Conservation (phyloP, 805 yeast genomes). For the Yamadazyma insecticola region DNA sequence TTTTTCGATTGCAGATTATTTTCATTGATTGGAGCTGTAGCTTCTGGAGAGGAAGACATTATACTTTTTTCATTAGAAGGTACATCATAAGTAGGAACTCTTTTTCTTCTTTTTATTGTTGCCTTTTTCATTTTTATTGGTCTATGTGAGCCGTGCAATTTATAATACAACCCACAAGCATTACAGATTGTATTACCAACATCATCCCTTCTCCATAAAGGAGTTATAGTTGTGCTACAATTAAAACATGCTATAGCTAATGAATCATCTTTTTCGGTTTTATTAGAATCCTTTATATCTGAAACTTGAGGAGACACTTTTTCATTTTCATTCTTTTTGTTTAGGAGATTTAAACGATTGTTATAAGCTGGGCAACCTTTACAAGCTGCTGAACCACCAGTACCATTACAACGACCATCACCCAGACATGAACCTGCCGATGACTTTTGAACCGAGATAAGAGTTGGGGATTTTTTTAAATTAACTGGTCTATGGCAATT, state of each 20-base stretch:
- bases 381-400: conserved; percentile 79
- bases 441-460: conserved; percentile 37
- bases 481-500: conserved; percentile 63
- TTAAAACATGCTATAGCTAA: conserved; percentile 75
- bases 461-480: conserved; percentile 53
- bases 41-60: conserved; percentile 1
- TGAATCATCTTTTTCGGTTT: conserved; percentile 25
- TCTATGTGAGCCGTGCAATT: conserved; percentile 70
- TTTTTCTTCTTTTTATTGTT: conserved; percentile 70
- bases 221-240: conserved; percentile 82
- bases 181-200: conserved; percentile 81
- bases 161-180: conserved; percentile 79
- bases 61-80: too few relatives aligned
- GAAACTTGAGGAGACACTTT: too few relatives aligned
- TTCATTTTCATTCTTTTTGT: conserved; percentile 7
- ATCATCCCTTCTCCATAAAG: conserved; percentile 82
- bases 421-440: conserved; percentile 64
- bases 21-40: conserved; percentile 4
- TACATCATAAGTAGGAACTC: too few relatives aligned
- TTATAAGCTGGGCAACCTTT: conserved; percentile 81
- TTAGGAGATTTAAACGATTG: conserved; percentile 48
- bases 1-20: too few relatives aligned
- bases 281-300: neutral
- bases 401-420: conserved; percentile 79
- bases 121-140: conserved; percentile 71